A percentile compares a stretch with the other conserved stretches of the same genome.
Conservation (phyloP, 1,139 yeast genomes). For the Hanseniaspora uvarum region DNA sequence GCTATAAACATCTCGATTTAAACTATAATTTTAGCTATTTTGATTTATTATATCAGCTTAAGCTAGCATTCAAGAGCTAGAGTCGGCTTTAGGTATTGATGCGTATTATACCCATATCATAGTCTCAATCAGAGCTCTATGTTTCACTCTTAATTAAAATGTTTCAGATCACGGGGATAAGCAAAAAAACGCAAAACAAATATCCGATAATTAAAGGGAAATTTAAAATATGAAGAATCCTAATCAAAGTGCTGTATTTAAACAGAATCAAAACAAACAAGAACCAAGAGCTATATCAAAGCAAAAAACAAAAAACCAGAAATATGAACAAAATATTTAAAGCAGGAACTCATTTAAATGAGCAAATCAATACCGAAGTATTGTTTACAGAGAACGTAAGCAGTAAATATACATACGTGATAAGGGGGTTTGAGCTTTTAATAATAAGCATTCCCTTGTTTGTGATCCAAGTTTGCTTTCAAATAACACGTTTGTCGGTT, state of each 20-base stretch:
- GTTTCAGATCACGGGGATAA: no score
- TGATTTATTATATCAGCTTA: no score
- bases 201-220: neutral
- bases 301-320: neutral
- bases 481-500: neutral
- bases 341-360: neutral
- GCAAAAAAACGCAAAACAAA: neutral
- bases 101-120: no score
- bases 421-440: neutral
- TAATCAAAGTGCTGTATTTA: no score
- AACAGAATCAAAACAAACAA: no score
- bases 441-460: neutral
- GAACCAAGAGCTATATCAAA: neutral
- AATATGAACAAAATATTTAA: neutral
- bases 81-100: no score
- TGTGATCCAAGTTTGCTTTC: neutral
- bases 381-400: neutral
- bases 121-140: no score
- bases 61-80: no score
- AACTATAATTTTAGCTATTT: no score
- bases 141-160: no score
- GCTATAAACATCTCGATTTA: no score
- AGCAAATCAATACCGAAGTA: neutral
- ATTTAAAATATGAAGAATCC: no score
- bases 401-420: neutral